These are phyloP conservation scores for Paramyrothecium roridum DNA, from an alignment of 2,329 filamentous ascomycete genomes.

Conservation along the genomic window DNA sequence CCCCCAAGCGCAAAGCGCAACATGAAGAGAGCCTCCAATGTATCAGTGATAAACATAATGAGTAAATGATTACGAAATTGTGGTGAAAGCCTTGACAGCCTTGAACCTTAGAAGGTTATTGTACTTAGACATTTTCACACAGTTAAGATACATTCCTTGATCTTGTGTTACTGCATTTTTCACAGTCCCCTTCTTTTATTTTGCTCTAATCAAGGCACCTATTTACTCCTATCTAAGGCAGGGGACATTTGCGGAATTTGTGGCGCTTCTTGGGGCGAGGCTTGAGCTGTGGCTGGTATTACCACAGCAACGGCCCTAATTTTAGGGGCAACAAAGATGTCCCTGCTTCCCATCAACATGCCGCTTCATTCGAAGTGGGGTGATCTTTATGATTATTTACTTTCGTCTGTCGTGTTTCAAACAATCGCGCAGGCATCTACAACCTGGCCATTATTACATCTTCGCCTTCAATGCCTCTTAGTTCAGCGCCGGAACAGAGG, in stretches of 20 bases:
- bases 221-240: too few species aligned
- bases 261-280: background rate
- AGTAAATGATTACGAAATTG: too few species aligned
- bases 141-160: too few species aligned
- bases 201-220: too few species aligned
- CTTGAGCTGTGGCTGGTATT: slow-evolving; percentile 5
- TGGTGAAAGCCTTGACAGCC: too few species aligned
- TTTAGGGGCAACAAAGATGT: slow-evolving; percentile 4
- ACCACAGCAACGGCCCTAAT: slow-evolving; percentile 9
- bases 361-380: background rate
- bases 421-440: background rate
- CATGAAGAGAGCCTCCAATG: too few species aligned
- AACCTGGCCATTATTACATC: background rate
- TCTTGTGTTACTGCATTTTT: too few species aligned
- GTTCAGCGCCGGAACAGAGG: slow-evolving; percentile 7
- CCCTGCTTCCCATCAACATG: slow-evolving; percentile 10
- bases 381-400: background rate
- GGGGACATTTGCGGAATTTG: background rate
- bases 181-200: too few species aligned
- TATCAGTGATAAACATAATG: too few species aligned
- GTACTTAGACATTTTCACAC: too few species aligned
- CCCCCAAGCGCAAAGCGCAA: too few species aligned
- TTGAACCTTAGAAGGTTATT: too few species aligned
- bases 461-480: background rate
- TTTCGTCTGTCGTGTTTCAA: background rate